Percentiles rank a stretch among this genome's conserved stretches.
These are phyloP conservation scores for Nephelium lappaceum DNA, from an alignment of 345 rosid genomes.

Conservation along the genomic window DNA sequence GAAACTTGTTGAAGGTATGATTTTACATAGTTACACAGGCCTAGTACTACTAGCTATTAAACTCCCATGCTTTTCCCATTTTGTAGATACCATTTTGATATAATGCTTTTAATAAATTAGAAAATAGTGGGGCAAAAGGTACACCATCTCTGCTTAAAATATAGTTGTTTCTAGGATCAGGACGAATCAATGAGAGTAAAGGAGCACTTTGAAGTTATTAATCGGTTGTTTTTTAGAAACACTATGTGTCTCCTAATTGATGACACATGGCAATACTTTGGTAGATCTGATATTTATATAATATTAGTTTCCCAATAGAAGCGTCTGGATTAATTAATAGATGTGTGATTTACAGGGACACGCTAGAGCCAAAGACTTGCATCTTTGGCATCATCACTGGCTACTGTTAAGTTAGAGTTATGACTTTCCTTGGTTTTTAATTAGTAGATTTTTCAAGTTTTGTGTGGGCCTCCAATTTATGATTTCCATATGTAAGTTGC, in stretches of 20 bases:
- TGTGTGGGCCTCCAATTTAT: background rate
- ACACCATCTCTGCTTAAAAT: background rate
- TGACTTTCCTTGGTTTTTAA: conserved; percentile 5
- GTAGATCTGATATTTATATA: background rate
- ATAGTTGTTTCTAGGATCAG: background rate
- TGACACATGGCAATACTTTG: background rate
- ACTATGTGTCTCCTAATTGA: background rate
- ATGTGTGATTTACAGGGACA: conserved; percentile 44
- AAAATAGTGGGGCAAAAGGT: background rate
- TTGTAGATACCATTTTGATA: background rate
- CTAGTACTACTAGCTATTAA: background rate
- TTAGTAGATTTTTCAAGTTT: conserved; percentile 5
- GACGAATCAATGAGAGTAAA: background rate
- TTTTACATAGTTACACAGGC: background rate
- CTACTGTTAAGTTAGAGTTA: conserved; percentile 47
- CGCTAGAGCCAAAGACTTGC: conserved; percentile 51
- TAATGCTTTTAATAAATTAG: background rate
- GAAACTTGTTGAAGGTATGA: conserved; percentile 56
- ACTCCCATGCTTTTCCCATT: background rate
- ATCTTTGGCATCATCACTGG: conserved; percentile 46
- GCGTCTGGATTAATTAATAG: conserved; percentile 16
- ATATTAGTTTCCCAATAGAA: conserved; percentile 12
- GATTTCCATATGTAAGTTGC: background rate
- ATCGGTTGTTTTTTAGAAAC: background rate
- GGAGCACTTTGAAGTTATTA: background rate